A percentile compares a stretch with the other conserved stretches of the same genome.
These are phyloP conservation scores for Ambrosiella xylebori DNA, from an alignment of 2,329 filamentous ascomycete genomes.

Conservation along the genomic window DNA sequence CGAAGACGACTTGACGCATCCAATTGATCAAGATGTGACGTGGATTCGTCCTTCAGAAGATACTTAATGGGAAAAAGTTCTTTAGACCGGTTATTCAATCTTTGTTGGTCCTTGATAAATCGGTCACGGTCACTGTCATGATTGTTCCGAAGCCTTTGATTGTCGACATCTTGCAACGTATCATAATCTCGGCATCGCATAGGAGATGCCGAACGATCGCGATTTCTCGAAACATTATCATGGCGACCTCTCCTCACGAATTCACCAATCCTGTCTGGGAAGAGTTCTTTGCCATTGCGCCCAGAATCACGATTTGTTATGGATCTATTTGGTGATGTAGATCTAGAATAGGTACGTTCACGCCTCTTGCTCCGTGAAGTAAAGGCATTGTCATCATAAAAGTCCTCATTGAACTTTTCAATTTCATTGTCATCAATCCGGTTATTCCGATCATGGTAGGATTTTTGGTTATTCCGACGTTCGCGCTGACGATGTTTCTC, in stretches of 20 bases:
- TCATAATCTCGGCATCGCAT: constrained; percentile 22
- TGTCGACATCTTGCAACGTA: background rate
- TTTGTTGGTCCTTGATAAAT: constrained; percentile 20
- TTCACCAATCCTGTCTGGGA: constrained; percentile 27
- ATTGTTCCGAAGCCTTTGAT: constrained; percentile 15
- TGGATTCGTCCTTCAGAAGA: constrained; percentile 10
- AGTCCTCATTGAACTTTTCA: constrained; percentile 50
- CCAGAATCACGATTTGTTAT: constrained; percentile 15
- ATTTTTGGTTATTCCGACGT: constrained; percentile 19
- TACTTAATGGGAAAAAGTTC: constrained; percentile 23
- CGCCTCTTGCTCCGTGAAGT: constrained; percentile 21
- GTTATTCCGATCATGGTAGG: constrained; percentile 22
- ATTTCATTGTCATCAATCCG: constrained; percentile 29
- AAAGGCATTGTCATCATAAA: constrained; percentile 57
- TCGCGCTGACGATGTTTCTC: constrained; percentile 47
- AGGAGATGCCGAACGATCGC: constrained; percentile 31
- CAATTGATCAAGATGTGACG: constrained; percentile 6
- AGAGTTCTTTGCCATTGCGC: constrained; percentile 43
- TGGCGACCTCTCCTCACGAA: constrained; percentile 22
- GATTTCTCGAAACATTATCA: background rate
- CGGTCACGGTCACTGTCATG: constrained; percentile 22
- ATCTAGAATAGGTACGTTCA: constrained; percentile 18
- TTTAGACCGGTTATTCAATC: constrained; percentile 18
- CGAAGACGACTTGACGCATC: background rate
- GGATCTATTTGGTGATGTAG: constrained; percentile 10